Conservation (phyloP, 2,329 filamentous ascomycete genomes). For the Pseudocercospora musae region DNA sequence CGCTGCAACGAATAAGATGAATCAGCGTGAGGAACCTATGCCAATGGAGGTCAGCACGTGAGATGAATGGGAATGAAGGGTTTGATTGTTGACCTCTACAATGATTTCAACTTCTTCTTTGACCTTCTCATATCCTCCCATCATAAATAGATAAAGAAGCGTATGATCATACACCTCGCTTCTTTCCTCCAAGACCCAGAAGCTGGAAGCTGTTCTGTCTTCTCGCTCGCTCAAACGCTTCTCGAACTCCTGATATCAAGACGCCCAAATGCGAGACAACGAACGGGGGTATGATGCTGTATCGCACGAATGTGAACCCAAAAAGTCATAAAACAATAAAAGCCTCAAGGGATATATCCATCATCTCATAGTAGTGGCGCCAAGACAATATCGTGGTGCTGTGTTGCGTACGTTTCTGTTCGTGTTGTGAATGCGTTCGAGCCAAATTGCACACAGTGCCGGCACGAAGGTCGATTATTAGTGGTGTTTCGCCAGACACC, state of each 20-base stretch:
- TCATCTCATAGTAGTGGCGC: neutral
- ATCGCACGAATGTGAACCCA: conserved; percentile 10
- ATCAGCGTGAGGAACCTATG: no score
- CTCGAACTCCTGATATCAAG: neutral
- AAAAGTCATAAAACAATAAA: conserved; percentile 5
- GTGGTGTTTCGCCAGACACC: neutral
- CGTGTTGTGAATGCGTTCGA: neutral
- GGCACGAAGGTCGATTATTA: neutral
- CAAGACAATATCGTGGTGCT: neutral
- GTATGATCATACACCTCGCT: neutral
- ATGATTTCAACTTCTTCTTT: neutral
- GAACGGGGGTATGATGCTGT: conserved; percentile 24
- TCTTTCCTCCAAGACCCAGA: neutral
- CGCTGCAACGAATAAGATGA: no score
- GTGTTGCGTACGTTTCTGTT: neutral
- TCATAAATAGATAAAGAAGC: neutral
- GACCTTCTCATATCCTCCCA: neutral
- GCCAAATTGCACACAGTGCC: neutral
- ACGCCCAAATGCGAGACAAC: conserved; percentile 4
- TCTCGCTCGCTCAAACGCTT: conserved; percentile 7
- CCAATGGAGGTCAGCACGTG: no score
- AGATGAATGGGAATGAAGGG: no score
- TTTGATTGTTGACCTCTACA: neutral
- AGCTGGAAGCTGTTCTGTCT: neutral
- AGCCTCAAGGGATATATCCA: conserved; percentile 1